These are phyloP conservation scores for Cucumis sativus DNA, from an alignment of 306 rosid species.

Conservation along the genomic window DNA sequence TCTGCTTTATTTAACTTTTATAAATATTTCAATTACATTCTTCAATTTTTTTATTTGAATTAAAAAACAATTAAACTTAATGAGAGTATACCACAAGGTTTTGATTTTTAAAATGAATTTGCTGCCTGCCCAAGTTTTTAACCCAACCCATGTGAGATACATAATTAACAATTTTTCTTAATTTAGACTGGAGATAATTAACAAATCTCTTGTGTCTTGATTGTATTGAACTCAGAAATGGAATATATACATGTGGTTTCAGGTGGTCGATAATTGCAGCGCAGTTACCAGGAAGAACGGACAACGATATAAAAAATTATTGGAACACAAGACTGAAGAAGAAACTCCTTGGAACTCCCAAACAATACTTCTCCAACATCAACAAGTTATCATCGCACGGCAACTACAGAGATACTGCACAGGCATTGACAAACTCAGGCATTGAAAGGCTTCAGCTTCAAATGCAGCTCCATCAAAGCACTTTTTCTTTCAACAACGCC, in stretches of 20 bases:
- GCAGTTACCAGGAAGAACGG: slow-evolving; percentile 62
- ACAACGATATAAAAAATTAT: not conserved
- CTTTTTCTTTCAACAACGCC: slow-evolving; percentile 39
- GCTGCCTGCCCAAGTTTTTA: no score
- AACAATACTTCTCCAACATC: slow-evolving; percentile 22
- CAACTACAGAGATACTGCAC: slow-evolving; percentile 18
- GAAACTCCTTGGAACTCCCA: slow-evolving; percentile 70
- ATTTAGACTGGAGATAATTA: no score
- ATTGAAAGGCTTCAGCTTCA: slow-evolving; percentile 85
- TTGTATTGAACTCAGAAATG: no score
- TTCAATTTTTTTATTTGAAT: no score
- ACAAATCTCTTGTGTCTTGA: no score
- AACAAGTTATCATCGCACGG: not conserved
- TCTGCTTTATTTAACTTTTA: no score
- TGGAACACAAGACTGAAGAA: slow-evolving; percentile 60
- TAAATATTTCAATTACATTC: no score
- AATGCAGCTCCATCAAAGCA: slow-evolving; percentile 82
- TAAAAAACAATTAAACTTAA: no score
- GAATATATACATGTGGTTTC: not conserved
- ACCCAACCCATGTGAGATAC: no score
- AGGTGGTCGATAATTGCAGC: slow-evolving; percentile 31
- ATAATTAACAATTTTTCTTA: no score
- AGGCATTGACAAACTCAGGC: slow-evolving; percentile 53
- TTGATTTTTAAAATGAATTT: no score
- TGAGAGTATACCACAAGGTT: no score